Base-by-base conservation (phyloP, 345 rosid genomes). In the Erucastrum elatum region DNA sequence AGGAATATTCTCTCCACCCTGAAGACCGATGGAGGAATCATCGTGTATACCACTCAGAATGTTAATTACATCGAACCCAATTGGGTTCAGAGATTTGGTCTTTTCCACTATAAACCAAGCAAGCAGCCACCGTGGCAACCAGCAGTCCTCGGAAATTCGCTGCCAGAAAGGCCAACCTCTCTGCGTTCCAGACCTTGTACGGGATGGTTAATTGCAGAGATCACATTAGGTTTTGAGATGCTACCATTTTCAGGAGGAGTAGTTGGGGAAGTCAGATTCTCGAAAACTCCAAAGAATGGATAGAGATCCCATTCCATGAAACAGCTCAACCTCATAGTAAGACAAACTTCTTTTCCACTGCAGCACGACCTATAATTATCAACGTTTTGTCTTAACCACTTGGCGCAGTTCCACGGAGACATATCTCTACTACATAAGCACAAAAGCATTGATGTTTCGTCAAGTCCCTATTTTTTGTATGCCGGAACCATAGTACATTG, bases 391-490 rank as follows among this genome's bases (percentile, higher is more conserved):
- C 62, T 58, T 21, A 58, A 58, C 9, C 62, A 58, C 1, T 58
- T 58, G 62, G 62, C 62, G 29, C 62, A 58, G 30, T 58, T 58
- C 62, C 62, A 58, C 2, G 62, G 62, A 58, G 62, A 58, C 25
- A 58, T 58, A 21, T 58, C 62, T 25, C 25, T 58, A 58, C 62
- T 58, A 11, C 62, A 25, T 21, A 21, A 21, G 12, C 62, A 58
- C 62, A 11, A 58, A 58, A 21, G 62, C 62, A 13, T 58, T 21
- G 62, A 21, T 58, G 62, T 58, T 58, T 3, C 62, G 30, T 13
- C 30, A 58, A 25, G 13, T 25, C 62, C 62, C 62, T 3, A 55
- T 55, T 2, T 55, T 55, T 1, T 58, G 62, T 58, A 58, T 58
- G 62, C 62, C 62, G 62, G 30, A 13, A 58, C 62, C 30, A 10